Evolutionary conservation across 202 grass and related monocot genomes (phyloP), one percentile per base, ranked within the genome.

Genomic region (Miscanthus sacchariflorus): DNA sequence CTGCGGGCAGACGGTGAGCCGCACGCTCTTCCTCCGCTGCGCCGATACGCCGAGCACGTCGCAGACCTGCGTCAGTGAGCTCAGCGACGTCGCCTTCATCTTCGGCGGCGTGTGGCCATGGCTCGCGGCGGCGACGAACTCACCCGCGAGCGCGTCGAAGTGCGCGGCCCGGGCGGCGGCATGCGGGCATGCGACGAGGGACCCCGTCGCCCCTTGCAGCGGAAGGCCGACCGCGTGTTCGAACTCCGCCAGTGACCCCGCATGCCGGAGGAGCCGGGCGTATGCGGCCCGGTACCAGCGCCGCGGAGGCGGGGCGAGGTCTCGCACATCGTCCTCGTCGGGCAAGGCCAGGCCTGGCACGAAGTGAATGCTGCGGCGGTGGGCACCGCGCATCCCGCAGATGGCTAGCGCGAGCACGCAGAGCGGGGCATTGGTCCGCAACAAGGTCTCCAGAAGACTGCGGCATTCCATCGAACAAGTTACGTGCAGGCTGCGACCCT

Each of bases 1-100:
- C 95, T 95, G 96, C 49, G 92, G 92, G 80, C 89, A 98, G 44
- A 98, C 70, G 21, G 89, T 88, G 59, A 93, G 83, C 69, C 96
- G 87, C 64, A 98, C 90, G 56, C 38, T 64, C 83, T 93, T 98
- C 64, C 90, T 79, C 87, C 81, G 84, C 85, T 98, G 93, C 84
- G 87, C 91, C 30, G 93, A 86, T 74, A 95, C 80, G 79, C 91
- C 93, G 42, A 98, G 83, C 45, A 94, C 83, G n/a, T 98, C 90
- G 70, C 93, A 93, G 33, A 95, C 73, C 69, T 74, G 78, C 6
- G 89, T 94, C 54, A 98, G 87, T 54, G 93, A 95, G 75, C 86
- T 88, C 72, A 98, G 77, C 2, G 65, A 82, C 43, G 83, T 78
- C 12, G 42, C 72, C 74, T 76, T 82, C 9, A 86, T 76, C 79